Percentiles rank a stretch among this genome's conserved stretches.
Evolutionary conservation across 257 asterid genomes (phyloP).

Genomic region (Salvia splendens): DNA sequence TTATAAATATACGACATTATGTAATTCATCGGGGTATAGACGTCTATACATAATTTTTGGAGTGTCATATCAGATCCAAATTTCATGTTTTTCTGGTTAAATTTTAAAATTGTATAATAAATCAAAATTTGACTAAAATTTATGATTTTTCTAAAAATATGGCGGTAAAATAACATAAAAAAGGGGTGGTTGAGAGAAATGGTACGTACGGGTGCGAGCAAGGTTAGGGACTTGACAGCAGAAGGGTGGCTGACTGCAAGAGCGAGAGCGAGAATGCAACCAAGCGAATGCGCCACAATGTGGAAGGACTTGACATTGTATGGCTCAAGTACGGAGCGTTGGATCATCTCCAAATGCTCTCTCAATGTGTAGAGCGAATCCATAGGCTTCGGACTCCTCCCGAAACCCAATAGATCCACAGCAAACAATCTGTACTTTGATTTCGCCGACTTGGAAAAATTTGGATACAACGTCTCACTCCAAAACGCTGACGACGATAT

Average conservation of each 20-base stretch:
- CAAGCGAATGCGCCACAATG: slow-evolving; percentile 94
- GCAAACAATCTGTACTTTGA: slow-evolving; percentile 79
- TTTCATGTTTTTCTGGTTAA: no score
- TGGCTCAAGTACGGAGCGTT: slow-evolving; percentile 64
- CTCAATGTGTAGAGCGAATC: slow-evolving; percentile 80
- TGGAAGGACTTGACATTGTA: slow-evolving; percentile 77
- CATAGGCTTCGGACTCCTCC: slow-evolving; percentile 85
- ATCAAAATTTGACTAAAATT: no score
- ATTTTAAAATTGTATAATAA: no score
- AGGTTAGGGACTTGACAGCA: slow-evolving; percentile 72
- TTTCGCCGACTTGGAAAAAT: slow-evolving; percentile 66
- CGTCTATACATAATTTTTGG: no score
- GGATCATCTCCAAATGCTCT: slow-evolving; percentile 93
- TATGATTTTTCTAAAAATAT: no score
- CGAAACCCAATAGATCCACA: slow-evolving; percentile 87
- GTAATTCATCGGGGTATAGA: no score
- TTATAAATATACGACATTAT: no score
- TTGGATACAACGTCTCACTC: slow-evolving; percentile 90
- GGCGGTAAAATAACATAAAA: no score
- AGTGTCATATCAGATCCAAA: no score
- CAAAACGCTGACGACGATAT: slow-evolving; percentile 87
- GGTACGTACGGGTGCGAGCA: slow-evolving; percentile 73
- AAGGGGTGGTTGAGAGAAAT: not conserved
- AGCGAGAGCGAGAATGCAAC: slow-evolving; percentile 93
- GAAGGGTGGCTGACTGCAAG: slow-evolving; percentile 75